phyloP scores from a whole-genome alignment of 1,284 basidiomycete species.

The Irpex sp. region DNA sequence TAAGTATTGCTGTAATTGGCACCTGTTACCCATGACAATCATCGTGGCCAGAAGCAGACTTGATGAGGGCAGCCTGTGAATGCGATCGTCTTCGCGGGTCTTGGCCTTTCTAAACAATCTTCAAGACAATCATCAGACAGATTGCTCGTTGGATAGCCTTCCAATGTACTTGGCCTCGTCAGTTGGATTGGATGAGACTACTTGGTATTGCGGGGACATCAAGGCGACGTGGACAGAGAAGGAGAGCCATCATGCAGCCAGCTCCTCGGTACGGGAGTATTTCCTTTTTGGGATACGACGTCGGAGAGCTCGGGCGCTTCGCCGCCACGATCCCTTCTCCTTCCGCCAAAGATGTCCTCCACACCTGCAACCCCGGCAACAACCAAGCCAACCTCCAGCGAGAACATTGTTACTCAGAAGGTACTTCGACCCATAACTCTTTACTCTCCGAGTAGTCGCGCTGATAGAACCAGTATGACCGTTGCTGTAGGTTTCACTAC shows the following conservation, averaged over 20 bases:
- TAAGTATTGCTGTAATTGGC: too few relatives aligned
- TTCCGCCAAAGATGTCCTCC: constrained; percentile 20
- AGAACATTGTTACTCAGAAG: constrained; percentile 85
- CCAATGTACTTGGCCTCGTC: too few relatives aligned
- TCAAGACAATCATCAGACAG: too few relatives aligned
- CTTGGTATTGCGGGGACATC: too few relatives aligned
- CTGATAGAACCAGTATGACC: constrained; percentile 68
- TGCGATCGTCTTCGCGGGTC: too few relatives aligned
- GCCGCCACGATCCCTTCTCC: constrained; percentile 7
- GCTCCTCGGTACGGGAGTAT: not conserved
- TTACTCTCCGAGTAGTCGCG: constrained; percentile 2
- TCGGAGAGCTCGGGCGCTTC: not conserved
- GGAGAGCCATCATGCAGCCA: not conserved
- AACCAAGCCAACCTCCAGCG: constrained; percentile 69
- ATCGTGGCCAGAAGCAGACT: too few relatives aligned
- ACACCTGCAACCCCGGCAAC: constrained; percentile 39
- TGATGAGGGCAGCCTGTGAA: too few relatives aligned
- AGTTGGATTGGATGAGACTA: too few relatives aligned
- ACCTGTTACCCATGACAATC: too few relatives aligned
- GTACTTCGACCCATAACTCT: constrained; percentile 32
- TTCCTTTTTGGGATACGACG: not conserved
- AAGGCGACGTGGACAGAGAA: not conserved
- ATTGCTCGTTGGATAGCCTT: too few relatives aligned
- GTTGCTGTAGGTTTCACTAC: constrained; percentile 68
- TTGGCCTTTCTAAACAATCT: too few relatives aligned